Base-by-base conservation (phyloP, 176 grass and related monocot species). In the Avena eriantha region DNA sequence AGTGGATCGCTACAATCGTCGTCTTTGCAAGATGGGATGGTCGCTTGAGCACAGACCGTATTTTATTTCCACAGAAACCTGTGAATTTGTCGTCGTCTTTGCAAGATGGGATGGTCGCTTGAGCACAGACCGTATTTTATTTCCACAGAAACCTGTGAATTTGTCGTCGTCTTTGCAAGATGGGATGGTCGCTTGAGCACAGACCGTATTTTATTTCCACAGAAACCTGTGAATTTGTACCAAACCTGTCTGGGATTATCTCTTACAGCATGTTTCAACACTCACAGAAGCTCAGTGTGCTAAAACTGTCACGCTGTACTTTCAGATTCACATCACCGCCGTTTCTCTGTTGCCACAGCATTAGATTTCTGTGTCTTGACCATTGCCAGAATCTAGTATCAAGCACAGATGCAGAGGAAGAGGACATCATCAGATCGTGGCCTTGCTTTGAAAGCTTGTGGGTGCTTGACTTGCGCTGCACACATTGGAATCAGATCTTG, bases 281-380 rank as follows among this genome's bases (percentile, higher is more conserved):
- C 22, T 61, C 59, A 61, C 2, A 73, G 22, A 73, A n/a, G 12
- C 21, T 73, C 0, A 14, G n/a, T 8, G 70, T 73, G 21, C 10
- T 73, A 23, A 46, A 73, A 47, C n/a, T 73, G 0, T 24, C 70
- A 47, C 43, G 41, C 12, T 73, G 70, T 43, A 23, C 70, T 43
- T 73, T 73, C 70, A 79, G 87, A 18, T 88, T 88, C 36, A 22
- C 39, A 24, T 83, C 73, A 15, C 80, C 86, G 0, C 86, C 87
- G 2, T 88, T 88, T 65, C 0, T 7, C 1, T 8, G 23, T 6
- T 88, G 74, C 39, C 51, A 2, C 5, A 60, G 12, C 14, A 33
- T 89, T 13, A 89, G 87, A n/a, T 88, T 88, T 55, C 54, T 88
- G 13, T 21, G 70, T 0, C 41, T 83, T 5, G 36, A 88, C 8